Percentiles rank a stretch among this genome's conserved stretches.
Conservation (phyloP, 208 protist species). For the Angomonas desouzai region DNA sequence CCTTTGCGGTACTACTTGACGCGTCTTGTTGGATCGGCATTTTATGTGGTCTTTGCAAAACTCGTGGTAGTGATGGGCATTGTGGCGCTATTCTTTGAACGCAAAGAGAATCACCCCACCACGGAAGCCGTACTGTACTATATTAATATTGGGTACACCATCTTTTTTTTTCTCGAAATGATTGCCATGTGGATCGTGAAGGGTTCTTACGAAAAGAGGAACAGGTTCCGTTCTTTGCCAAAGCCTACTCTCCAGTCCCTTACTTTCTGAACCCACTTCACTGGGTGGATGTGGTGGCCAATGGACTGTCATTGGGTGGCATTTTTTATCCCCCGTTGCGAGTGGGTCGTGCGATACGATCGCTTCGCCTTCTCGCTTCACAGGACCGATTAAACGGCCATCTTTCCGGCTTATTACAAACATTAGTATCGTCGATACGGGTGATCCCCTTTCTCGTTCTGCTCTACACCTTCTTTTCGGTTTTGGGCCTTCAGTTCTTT, state of each 20-base stretch:
- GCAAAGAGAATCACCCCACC: conserved; percentile 8
- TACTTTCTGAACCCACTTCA: conserved; percentile 46
- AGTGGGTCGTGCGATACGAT: conserved; percentile 33
- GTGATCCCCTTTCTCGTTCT: conserved; percentile 25
- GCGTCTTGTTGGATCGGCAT: conserved; percentile 27
- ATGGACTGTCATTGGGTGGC: conserved; percentile 34
- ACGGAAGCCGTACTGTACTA: conserved; percentile 14
- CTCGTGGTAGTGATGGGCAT: conserved; percentile 33
- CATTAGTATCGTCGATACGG: conserved; percentile 20
- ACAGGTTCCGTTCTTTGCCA: not conserved
- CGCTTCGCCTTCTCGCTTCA: conserved; percentile 38
- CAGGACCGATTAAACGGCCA: conserved; percentile 30
- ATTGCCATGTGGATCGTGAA: conserved; percentile 46
- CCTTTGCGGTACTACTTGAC: conserved; percentile 24
- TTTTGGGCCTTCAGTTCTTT: conserved; percentile 57
- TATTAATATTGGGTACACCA: conserved; percentile 42
- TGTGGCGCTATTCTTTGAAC: conserved; percentile 58
- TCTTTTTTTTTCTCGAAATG: conserved; percentile 58
- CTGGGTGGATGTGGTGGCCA: conserved; percentile 48
- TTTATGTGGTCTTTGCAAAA: conserved; percentile 30
- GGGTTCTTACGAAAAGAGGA: conserved; percentile 18
- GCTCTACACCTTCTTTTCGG: conserved; percentile 37
- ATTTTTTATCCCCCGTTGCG: conserved; percentile 36
- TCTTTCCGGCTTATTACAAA: conserved; percentile 18
- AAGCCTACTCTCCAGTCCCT: conserved; percentile 8